Conservation (phyloP, 2,329 filamentous ascomycete genomes). For the Claviceps purpurea region DNA sequence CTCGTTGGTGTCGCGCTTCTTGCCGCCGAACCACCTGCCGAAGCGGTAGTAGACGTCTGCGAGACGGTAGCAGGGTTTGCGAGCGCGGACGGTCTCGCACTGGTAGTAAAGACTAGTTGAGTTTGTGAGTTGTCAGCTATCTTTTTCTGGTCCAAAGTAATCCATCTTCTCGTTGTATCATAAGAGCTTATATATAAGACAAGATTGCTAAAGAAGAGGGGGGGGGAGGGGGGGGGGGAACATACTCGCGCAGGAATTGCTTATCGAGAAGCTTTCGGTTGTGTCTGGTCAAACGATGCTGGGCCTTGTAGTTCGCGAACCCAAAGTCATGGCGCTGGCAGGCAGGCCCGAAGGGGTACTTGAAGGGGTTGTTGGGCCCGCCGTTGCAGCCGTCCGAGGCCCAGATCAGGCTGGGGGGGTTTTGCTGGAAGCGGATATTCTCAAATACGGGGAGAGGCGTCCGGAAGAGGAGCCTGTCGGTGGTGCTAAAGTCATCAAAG, state of each 20-base stretch:
- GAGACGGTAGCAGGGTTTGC: constrained; percentile 18
- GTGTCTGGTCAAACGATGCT: constrained; percentile 30
- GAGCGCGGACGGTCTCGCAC: constrained; percentile 14
- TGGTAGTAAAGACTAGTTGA: constrained; percentile 22
- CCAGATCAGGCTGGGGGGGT: constrained; percentile 28
- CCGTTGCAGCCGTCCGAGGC: constrained; percentile 28
- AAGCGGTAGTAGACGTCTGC: constrained; percentile 28
- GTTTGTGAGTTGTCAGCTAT: no score
- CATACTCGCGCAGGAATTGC: constrained; percentile 34
- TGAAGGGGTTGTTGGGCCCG: constrained; percentile 29
- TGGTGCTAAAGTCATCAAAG: constrained; percentile 9
- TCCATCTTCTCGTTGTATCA: no score
- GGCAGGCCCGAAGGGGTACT: constrained; percentile 28
- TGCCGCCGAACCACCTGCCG: constrained; percentile 23
- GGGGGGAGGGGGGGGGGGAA: neutral
- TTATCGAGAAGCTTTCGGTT: constrained; percentile 31
- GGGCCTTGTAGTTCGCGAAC: constrained; percentile 37
- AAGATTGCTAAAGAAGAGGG: neutral
- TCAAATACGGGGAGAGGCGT: constrained; percentile 29
- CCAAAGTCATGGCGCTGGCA: constrained; percentile 46
- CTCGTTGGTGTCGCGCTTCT: neutral
- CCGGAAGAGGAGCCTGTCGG: constrained; percentile 34
- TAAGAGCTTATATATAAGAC: no score
- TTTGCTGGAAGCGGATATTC: constrained; percentile 22
- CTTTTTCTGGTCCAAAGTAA: no score